Evolutionary conservation across 2,329 filamentous ascomycete genomes (phyloP).

Genomic region (Alternaria atra): DNA sequence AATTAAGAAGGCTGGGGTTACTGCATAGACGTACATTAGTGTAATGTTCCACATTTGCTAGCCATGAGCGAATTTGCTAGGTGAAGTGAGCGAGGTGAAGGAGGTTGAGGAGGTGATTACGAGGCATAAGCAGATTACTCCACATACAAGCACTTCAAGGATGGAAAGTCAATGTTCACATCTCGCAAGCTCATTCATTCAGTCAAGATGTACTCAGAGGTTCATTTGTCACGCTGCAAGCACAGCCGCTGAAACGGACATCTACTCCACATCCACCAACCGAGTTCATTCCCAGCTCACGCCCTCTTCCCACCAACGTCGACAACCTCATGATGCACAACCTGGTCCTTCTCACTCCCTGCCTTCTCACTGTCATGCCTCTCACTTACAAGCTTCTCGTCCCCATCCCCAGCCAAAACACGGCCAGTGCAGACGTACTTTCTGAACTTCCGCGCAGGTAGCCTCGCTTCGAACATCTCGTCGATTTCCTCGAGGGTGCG

Average conservation of each 20-base stretch:
- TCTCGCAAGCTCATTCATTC: no score
- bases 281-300: background rate
- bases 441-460: slow-evolving; percentile 43
- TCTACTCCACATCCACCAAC: background rate
- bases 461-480: slow-evolving; percentile 45
- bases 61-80: background rate
- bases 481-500: slow-evolving; percentile 46
- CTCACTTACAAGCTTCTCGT: slow-evolving; percentile 11
- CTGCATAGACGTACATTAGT: background rate
- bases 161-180: no score
- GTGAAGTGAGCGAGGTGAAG: no score
- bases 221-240: background rate
- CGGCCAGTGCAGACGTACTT: slow-evolving; percentile 42
- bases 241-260: background rate
- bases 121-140: no score
- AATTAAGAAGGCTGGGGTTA: slow-evolving; percentile 30
- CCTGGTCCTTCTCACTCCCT: slow-evolving; percentile 30
- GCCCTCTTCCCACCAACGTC: slow-evolving; percentile 8
- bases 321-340: slow-evolving; percentile 21
- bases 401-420: slow-evolving; percentile 20
- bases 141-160: no score
- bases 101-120: no score
- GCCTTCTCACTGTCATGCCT: slow-evolving; percentile 5
- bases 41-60: background rate
- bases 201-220: background rate